Evolutionary conservation across 163 green algal genomes (phyloP), one percentile per base, ranked within the genome.

Genomic region (Scenedesmus sp.): DNA sequence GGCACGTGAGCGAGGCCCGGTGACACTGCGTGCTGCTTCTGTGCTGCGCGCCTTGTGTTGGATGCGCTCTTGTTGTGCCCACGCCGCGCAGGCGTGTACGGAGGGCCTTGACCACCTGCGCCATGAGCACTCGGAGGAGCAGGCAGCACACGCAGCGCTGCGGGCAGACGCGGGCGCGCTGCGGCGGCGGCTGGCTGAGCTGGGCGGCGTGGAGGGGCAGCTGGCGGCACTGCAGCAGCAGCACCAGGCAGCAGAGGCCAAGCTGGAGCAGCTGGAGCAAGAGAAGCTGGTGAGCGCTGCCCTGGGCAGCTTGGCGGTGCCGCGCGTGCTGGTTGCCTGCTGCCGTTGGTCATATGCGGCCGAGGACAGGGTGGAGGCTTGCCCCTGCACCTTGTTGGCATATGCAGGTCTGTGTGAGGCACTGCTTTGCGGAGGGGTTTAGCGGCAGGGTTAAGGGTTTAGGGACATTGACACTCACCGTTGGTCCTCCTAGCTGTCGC

Each of bases 271-370:
- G 49, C 85, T 90, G 72, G 15, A 90, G 35, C n/a, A 84, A 46
- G 85, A 90, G 70, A 51, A 90, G 5, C 26, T 85, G 72, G 85
- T 90, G 53, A 70, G 68, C 49, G 33, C 12, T 44, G 72, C 72
- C 15, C 20, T 2, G n/a, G 12, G 73, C 73, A n/a, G 37, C 37
- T n/a, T 53, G 73, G 13, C 22, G 70, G 70, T 68, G 56, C 26
- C 56, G 24, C 15, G 56, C 43, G 26, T 46, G 70, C 26, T 35
- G 10, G 16, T 9, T 35, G 65, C 16, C 65, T 33, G 10, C 10
- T 35, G 65, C 65, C n/a, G n/a, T n/a, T n/a, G n/a, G n/a, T n/a
- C n/a, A n/a, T n/a, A n/a, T n/a, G n/a, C n/a, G n/a, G n/a, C n/a
- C n/a, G n/a, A n/a, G n/a, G n/a, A n/a, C n/a, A n/a, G n/a, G n/a